Conservation (phyloP, 768 basidiomycete species). For the Russula abietina region DNA sequence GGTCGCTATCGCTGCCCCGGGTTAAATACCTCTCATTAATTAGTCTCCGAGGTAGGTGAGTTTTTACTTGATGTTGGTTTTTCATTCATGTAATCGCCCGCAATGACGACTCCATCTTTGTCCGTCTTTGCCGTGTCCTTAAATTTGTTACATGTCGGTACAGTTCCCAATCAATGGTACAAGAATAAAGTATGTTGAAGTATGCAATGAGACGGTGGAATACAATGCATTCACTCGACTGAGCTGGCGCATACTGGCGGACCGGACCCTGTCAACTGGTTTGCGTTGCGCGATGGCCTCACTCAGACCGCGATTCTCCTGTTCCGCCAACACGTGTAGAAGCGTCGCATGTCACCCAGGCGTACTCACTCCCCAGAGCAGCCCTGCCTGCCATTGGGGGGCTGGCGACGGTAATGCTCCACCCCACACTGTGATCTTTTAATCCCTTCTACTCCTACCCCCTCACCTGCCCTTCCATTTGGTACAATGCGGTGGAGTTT, state of each 20-base stretch:
- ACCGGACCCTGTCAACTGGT: too few species aligned
- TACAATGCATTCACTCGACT: neutral
- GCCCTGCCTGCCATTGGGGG: neutral
- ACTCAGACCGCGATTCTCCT: neutral
- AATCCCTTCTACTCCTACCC: neutral
- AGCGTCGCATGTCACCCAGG: slow-evolving; percentile 1
- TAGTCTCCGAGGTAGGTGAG: slow-evolving; percentile 15
- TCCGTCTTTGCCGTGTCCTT: neutral
- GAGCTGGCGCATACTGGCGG: too few species aligned
- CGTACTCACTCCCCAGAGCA: neutral
- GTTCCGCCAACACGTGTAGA: slow-evolving; percentile 14
- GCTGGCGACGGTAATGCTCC: slow-evolving; percentile 3
- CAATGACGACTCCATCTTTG: neutral
- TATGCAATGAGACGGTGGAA: neutral
- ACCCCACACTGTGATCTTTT: neutral
- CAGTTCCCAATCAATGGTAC: slow-evolving; percentile 6
- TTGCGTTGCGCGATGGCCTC: too few species aligned
- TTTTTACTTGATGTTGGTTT: slow-evolving; percentile 11
- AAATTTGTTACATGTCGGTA: slow-evolving; percentile 12
- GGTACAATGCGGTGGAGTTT: slow-evolving; percentile 12
- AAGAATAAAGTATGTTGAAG: slow-evolving; percentile 19
- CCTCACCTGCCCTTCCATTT: too few species aligned
- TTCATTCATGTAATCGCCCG: neutral
- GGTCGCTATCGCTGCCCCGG: neutral
- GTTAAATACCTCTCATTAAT: neutral